Evolutionary conservation across 2,329 filamentous ascomycete species (phyloP), one percentile per base, ranked within the genome.

Genomic region (Epicoccum sorghinum): DNA sequence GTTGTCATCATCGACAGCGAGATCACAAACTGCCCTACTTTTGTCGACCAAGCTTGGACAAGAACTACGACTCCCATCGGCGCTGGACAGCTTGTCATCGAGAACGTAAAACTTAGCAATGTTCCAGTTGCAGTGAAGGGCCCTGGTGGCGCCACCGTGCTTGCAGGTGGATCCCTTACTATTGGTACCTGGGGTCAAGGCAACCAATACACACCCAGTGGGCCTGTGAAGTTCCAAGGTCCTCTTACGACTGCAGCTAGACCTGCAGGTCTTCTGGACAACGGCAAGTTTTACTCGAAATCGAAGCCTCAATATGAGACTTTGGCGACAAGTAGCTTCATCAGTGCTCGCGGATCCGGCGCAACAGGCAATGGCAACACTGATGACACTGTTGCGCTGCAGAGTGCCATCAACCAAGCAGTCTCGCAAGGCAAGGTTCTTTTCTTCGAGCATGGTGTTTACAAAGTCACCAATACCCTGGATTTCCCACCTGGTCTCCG

Each of bases 361-460:
- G 92, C 91, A 65, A 89, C 85, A 74, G 93, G 93, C 63, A 91
- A 98, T 69, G 93, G 72, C 27, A 60, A 88, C 86, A n/a, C 67
- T 3, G 93, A 98, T 66, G 93, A 97, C 65, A 96, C 92, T 2
- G 83, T 81, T 4, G 89, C 87, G 8, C 86, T 95, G 63, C 91
- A 96, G 73, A 83, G 84, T 49, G 79, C 91, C 39, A 84, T 96
- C 62, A 80, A 93, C 73, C 82, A 76, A 43, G 84, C 83, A 27
- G 81, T 80, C 13, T 67, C 83, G 0, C 83, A 85, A 55, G 78
- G 83, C 57, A 72, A 72, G 47, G 75, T 86, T 22, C 75, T 86
- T 8, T 85, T 83, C 73, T 83, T 86, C 60, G 83, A 86, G 58
- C 81, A 84, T 46, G 83, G 83, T 38, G 79, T 81, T 9, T 86